Evolutionary conservation across 1,139 yeast genomes (phyloP), one percentile per base, ranked within the genome.

Genomic region (Scheffersomyces segobiensis): DNA sequence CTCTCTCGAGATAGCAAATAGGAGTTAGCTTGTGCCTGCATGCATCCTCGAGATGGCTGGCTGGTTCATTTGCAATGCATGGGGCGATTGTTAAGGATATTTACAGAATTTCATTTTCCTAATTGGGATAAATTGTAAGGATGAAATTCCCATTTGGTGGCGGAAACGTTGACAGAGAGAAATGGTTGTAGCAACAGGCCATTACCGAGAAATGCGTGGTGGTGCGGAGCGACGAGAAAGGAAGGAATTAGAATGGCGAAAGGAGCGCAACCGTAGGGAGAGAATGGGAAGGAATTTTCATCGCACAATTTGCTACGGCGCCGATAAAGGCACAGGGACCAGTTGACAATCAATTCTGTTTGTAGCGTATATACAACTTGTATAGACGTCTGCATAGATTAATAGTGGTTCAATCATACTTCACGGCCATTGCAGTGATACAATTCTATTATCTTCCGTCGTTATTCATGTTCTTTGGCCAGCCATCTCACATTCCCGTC

Each of bases 71-170:
- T 32, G 42, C 42, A 10, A 32, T 32, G 42, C 42, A 32, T 32
- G 42, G 12, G 17, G 3, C 5, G 3, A 24, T 48, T 48, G 24
- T 48, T 20, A 7, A 48, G 21, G n/a, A 12, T 48, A 48, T 48
- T 48, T 48, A 48, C 50, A 56, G 56, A 54, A 55, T 60, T 58
- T 51, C 59, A 58, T 57, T 53, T 60, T 55, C 62, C 62, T 60
- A 56, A 20, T 55, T 18, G 57, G 55, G 62, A 51, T 49, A 56
- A 60, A 32, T 32, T 32, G 42, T 32, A 32, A 14, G 42, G 17
- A 17, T 32, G 42, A 32, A 32, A 32, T 32, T 32, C 42, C 42
- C 42, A 32, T 32, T 24, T 32, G 42, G 42, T 10, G 42, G 12
- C 12, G 42, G 42, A 32, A 32, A 32, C 14, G 17, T 14, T 14